phyloP scores from a whole-genome alignment of 768 basidiomycete genomes.

The Mycena alexandri region DNA sequence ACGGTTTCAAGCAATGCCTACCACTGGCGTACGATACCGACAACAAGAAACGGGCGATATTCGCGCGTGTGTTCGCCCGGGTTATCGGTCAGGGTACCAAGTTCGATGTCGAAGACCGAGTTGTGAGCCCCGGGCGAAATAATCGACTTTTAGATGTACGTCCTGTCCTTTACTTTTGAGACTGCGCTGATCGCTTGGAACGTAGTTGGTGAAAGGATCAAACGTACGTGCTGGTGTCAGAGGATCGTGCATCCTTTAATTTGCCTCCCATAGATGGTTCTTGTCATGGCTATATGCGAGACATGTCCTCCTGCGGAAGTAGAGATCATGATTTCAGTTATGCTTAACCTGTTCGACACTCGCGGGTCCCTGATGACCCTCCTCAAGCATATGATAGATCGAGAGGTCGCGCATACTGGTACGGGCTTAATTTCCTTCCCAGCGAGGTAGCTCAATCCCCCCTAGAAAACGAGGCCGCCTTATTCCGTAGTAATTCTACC shows the following conservation, averaged over 20 bases:
- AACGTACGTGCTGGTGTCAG: conserved; percentile 63
- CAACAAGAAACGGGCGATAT: conserved; percentile 78
- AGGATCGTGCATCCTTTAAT: neutral
- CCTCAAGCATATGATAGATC: conserved; percentile 87
- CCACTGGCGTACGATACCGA: conserved; percentile 83
- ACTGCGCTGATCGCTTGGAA: conserved; percentile 6
- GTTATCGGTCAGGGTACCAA: conserved; percentile 86
- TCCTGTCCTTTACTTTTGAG: conserved; percentile 6
- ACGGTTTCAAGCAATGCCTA: conserved; percentile 90
- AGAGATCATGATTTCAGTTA: conserved; percentile 86
- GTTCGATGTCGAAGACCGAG: conserved; percentile 73
- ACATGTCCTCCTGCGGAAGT: conserved; percentile 84
- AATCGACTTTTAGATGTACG: conserved; percentile 72
- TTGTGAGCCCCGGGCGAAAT: conserved; percentile 60
- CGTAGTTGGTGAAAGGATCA: conserved; percentile 77
- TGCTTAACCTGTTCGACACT: conserved; percentile 90
- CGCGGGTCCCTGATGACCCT: conserved; percentile 77
- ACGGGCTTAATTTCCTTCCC: neutral
- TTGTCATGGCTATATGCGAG: conserved; percentile 90
- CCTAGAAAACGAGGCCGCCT: conserved; percentile 81
- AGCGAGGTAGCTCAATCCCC: conserved; percentile 13
- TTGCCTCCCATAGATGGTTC: conserved; percentile 65
- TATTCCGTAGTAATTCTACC: conserved; percentile 91
- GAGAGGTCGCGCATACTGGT: conserved; percentile 87
- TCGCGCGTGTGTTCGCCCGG: conserved; percentile 86